phyloP scores from a whole-genome alignment of 2,329 filamentous ascomycete species.

The Penicillium decumbens region DNA sequence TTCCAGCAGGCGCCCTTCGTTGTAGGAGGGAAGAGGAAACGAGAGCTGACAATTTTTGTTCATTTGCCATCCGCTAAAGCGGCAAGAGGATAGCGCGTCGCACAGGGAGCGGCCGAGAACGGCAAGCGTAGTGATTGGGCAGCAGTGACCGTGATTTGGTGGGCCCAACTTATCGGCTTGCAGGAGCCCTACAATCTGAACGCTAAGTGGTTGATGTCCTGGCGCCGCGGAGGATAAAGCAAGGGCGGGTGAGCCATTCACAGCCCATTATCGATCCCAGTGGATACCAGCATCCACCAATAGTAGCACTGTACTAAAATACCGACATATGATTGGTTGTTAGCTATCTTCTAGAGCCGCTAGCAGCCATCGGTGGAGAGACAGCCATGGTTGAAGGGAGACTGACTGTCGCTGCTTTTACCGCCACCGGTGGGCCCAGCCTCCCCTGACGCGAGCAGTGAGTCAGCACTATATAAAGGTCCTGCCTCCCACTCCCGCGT shows the following conservation, averaged over 20 bases:
- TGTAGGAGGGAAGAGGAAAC: constrained; percentile 7
- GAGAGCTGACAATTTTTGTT: constrained; percentile 28
- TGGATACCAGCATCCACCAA: constrained; percentile 1
- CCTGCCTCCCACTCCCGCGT: constrained; percentile 35
- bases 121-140: constrained; percentile 28
- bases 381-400: constrained; percentile 29
- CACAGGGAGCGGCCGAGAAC: constrained; percentile 26
- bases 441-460: constrained; percentile 34
- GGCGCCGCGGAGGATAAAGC: constrained; percentile 25
- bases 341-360: constrained; percentile 20
- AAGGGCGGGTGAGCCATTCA: constrained; percentile 23
- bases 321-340: constrained; percentile 1
- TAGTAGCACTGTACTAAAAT: too few relatives aligned
- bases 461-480: constrained; percentile 41
- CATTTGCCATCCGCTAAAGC: constrained; percentile 34
- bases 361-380: constrained; percentile 11
- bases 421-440: constrained; percentile 35
- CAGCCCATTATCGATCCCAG: not conserved
- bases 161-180: constrained; percentile 24
- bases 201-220: constrained; percentile 27
- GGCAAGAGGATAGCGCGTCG: constrained; percentile 30
- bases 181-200: constrained; percentile 31
- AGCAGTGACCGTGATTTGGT: constrained; percentile 8
- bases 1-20: constrained; percentile 4
- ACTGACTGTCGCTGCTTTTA: constrained; percentile 34